Evolutionary conservation across 2,329 filamentous ascomycete species (phyloP).

Genomic region (Stachybotrys chlorohalonatus): DNA sequence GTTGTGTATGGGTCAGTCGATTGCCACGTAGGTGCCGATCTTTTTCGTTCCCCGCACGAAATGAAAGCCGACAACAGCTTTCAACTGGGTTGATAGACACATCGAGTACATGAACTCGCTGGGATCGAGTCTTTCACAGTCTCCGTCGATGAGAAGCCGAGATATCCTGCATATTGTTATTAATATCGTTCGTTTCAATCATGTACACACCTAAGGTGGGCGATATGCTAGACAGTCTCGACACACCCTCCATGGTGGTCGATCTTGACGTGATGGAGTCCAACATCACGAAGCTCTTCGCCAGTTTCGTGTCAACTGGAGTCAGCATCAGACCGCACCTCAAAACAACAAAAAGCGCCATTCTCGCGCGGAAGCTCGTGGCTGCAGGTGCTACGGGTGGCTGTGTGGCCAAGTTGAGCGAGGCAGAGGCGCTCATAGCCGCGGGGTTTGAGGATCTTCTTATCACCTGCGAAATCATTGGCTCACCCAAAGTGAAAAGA

Average conservation of each 20-base stretch:
- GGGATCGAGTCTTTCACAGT: too few relatives aligned
- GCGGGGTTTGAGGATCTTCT: conserved; percentile 38
- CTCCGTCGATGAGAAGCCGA: too few relatives aligned
- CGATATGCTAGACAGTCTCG: conserved; percentile 21
- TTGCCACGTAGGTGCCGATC: neutral
- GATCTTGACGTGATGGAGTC: conserved; percentile 41
- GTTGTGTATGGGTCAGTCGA: too few relatives aligned
- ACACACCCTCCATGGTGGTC: conserved; percentile 48
- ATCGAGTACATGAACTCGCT: neutral
- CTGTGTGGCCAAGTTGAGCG: conserved; percentile 42
- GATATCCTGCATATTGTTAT: neutral
- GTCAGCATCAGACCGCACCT: conserved; percentile 38
- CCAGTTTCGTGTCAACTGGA: conserved; percentile 33
- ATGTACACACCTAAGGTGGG: conserved; percentile 5
- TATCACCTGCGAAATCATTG: conserved; percentile 42
- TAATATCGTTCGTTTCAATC: neutral
- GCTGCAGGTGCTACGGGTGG: conserved; percentile 38
- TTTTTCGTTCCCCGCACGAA: neutral
- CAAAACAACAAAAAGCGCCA: conserved; percentile 42
- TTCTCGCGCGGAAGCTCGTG: conserved; percentile 32
- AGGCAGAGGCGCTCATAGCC: conserved; percentile 31
- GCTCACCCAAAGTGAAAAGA: conserved; percentile 32
- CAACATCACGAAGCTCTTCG: conserved; percentile 39
- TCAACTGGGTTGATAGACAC: neutral
- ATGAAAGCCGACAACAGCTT: neutral